These are phyloP conservation scores for Talaromyces rugulosus DNA, from an alignment of 2,329 filamentous ascomycete species.

Conservation along the genomic window DNA sequence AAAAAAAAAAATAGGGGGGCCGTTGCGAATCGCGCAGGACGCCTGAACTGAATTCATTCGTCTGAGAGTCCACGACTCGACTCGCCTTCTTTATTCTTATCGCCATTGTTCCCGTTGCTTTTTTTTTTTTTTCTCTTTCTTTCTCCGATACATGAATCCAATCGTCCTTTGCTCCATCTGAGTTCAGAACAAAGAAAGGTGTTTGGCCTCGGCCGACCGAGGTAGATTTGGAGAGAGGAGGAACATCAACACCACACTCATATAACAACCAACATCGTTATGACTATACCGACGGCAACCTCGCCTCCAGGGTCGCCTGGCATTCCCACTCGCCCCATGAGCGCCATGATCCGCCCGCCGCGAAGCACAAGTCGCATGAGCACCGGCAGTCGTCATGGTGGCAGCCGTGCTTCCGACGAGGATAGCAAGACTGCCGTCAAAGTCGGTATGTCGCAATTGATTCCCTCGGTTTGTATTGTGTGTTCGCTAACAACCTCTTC, in stretches of 20 bases:
- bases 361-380: constrained; percentile 83
- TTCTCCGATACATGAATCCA: neutral
- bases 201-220: constrained; percentile 9
- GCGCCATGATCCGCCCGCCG: constrained; percentile 71
- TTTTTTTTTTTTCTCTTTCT: neutral
- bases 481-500: constrained; percentile 1
- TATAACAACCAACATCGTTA: constrained; percentile 25
- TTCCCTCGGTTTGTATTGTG: neutral
- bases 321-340: constrained; percentile 66
- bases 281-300: constrained; percentile 68
- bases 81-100: neutral
- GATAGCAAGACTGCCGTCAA: constrained; percentile 87
- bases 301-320: constrained; percentile 67
- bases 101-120: neutral
- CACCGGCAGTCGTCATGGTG: constrained; percentile 67
- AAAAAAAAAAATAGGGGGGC: neutral
- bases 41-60: neutral
- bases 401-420: constrained; percentile 83
- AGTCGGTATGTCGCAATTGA: constrained; percentile 71
- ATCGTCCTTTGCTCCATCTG: neutral
- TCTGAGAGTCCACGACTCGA: neutral
- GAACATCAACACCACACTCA: neutral
- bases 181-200: neutral
- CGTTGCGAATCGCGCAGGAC: neutral
- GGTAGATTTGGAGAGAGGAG: neutral